phyloP scores from a whole-genome alignment of 2,329 filamentous ascomycete species.

The Colletotrichum liriopes region DNA sequence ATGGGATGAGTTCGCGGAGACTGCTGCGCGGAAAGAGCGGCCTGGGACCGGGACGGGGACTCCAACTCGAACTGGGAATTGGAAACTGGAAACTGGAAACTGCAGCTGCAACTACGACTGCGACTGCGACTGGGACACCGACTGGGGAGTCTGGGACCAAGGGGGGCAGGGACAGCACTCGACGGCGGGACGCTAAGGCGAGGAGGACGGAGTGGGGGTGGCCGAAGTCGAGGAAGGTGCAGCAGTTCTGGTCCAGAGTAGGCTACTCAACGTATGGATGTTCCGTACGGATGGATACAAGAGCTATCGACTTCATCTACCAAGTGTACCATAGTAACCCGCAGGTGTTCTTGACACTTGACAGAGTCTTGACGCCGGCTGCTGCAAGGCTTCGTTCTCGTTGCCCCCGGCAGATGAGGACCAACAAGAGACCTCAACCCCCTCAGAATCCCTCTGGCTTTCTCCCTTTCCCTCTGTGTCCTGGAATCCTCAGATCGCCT shows the following conservation, averaged over 20 bases:
- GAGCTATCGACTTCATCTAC: neutral
- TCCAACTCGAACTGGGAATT: neutral
- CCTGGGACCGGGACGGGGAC: conserved; percentile 45
- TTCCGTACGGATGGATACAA: neutral
- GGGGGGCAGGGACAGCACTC: conserved; percentile 15
- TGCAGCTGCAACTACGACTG: conserved; percentile 59
- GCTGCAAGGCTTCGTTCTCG: neutral
- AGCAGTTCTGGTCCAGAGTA: too few relatives aligned
- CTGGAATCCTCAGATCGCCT: conserved; percentile 11
- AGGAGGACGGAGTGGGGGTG: conserved; percentile 29
- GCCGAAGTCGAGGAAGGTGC: conserved; percentile 26
- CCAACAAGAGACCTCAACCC: neutral
- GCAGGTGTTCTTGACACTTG: neutral
- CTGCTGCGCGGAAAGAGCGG: conserved; percentile 28
- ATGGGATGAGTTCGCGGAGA: conserved; percentile 14
- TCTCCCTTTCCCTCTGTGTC: conserved; percentile 22
- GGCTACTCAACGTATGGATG: neutral
- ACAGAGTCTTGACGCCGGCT: neutral
- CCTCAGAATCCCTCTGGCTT: neutral
- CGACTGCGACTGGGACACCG: conserved; percentile 55
- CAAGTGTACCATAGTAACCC: too few relatives aligned
- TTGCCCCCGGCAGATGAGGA: neutral
- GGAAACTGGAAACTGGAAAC: neutral
- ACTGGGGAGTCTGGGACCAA: conserved; percentile 24
- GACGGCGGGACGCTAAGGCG: conserved; percentile 28